A percentile compares a stretch with the other conserved stretches of the same genome.
phyloP scores from a whole-genome alignment of 176 grass and related monocot species.

The Carex littledalei region DNA sequence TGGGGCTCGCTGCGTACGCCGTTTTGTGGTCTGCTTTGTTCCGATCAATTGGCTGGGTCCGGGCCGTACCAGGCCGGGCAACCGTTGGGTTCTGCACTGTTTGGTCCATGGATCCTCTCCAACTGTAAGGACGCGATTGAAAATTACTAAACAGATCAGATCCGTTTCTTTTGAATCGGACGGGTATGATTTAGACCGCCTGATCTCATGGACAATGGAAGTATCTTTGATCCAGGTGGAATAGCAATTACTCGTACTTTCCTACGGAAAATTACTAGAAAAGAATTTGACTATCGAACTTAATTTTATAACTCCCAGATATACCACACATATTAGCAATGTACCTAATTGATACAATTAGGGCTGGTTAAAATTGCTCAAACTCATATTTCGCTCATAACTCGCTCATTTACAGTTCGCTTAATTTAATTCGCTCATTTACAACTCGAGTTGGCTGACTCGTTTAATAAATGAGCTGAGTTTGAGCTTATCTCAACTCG shows the following conservation, averaged over 20 bases:
- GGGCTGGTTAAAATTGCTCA: no score
- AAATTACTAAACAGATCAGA: background rate
- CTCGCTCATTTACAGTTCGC: no score
- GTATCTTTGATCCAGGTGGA: background rate
- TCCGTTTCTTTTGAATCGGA: background rate
- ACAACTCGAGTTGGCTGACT: no score
- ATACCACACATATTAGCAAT: no score
- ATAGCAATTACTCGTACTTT: background rate
- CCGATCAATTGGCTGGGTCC: background rate
- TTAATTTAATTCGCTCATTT: no score
- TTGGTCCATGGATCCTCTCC: background rate
- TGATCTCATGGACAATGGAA: background rate
- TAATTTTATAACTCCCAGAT: no score
- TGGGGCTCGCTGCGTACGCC: conserved; percentile 15
- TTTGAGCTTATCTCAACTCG: no score
- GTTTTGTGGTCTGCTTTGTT: background rate
- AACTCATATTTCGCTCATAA: no score
- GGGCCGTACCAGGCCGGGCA: background rate
- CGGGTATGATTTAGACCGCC: background rate
- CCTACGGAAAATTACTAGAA: background rate
- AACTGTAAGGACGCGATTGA: background rate
- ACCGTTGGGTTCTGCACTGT: background rate
- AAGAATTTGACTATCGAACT: background rate
- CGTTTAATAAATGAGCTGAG: no score
- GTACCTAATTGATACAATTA: no score